Percentiles rank a stretch among this genome's conserved stretches.
These are phyloP conservation scores for Hypoxylon sp. DNA, from an alignment of 2,329 filamentous ascomycete species.

Conservation along the genomic window DNA sequence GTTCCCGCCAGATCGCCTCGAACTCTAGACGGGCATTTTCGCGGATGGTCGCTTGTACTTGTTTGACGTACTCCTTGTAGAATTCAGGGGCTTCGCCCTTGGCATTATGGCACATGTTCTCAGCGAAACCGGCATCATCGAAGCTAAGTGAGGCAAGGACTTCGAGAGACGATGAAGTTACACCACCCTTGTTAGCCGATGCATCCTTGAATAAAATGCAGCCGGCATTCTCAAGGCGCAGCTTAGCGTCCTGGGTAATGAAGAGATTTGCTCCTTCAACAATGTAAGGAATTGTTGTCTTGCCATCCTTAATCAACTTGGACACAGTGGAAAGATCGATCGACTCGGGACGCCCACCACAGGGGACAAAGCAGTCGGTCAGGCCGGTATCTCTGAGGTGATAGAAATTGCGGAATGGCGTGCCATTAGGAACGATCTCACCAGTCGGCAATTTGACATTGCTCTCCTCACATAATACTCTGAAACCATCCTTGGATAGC, in stretches of 20 bases:
- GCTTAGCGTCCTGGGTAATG: constrained; percentile 98
- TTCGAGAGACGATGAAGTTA: constrained; percentile 96
- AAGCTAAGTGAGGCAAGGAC: constrained; percentile 95
- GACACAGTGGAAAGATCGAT: constrained; percentile 89
- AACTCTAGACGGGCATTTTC: constrained; percentile 95
- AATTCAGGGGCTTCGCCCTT: constrained; percentile 84
- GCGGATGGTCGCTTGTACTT: constrained; percentile 91
- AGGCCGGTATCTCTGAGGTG: constrained; percentile 84
- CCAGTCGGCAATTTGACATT: constrained; percentile 90
- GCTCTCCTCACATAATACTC: constrained; percentile 90
- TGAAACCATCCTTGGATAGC: constrained; percentile 89
- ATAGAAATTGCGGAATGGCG: constrained; percentile 96
- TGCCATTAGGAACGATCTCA: constrained; percentile 91
- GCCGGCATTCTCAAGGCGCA: constrained; percentile 94
- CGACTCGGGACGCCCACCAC: constrained; percentile 95
- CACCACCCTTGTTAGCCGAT: constrained; percentile 97
- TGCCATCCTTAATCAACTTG: constrained; percentile 91
- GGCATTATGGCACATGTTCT: constrained; percentile 91
- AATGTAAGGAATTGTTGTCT: constrained; percentile 89
- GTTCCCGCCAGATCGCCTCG: constrained; percentile 97
- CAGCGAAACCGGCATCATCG: constrained; percentile 87
- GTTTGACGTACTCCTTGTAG: constrained; percentile 92
- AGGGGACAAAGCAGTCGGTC: constrained; percentile 94
- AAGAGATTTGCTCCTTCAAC: constrained; percentile 98
- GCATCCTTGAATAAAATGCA: constrained; percentile 98